These are phyloP conservation scores for Dorcoceras hygrometricum DNA, from an alignment of 257 asterid species.

Conservation along the genomic window DNA sequence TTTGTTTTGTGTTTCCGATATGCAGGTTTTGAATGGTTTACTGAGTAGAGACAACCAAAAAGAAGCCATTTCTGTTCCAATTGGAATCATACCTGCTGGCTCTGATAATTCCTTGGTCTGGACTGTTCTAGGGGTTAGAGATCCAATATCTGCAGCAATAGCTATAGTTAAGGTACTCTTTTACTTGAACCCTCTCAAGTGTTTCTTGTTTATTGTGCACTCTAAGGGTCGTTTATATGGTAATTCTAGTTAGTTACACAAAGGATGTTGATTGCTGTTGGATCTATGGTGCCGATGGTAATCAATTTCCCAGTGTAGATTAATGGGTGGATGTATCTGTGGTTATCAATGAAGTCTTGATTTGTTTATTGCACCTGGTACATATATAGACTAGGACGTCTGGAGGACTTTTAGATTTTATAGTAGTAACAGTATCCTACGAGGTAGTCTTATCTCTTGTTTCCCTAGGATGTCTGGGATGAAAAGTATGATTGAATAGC, in stretches of 20 bases:
- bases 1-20: not conserved
- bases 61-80: conserved; percentile 92
- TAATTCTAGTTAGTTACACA: not conserved
- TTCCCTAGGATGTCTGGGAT: not conserved
- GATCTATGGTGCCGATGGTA: not conserved
- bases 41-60: conserved; percentile 92
- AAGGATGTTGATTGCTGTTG: not conserved
- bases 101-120: conserved; percentile 96
- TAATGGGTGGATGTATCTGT: not conserved
- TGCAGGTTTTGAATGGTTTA: conserved; percentile 94
- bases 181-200: conserved; percentile 13
- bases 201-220: not conserved
- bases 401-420: not conserved
- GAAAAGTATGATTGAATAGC: not conserved
- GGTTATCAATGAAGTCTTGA: not conserved
- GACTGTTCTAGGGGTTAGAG: conserved; percentile 98
- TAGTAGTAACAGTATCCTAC: not conserved
- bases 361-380: not conserved
- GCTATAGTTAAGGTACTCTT: conserved; percentile 79
- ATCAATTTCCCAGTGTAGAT: not conserved
- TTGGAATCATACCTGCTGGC: conserved; percentile 99
- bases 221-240: not conserved
- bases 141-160: conserved; percentile 94
- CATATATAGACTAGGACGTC: not conserved
- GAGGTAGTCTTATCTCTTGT: not conserved